Conservation (phyloP, 2,329 filamentous ascomycete species). For the Coniochaeta sp. region DNA sequence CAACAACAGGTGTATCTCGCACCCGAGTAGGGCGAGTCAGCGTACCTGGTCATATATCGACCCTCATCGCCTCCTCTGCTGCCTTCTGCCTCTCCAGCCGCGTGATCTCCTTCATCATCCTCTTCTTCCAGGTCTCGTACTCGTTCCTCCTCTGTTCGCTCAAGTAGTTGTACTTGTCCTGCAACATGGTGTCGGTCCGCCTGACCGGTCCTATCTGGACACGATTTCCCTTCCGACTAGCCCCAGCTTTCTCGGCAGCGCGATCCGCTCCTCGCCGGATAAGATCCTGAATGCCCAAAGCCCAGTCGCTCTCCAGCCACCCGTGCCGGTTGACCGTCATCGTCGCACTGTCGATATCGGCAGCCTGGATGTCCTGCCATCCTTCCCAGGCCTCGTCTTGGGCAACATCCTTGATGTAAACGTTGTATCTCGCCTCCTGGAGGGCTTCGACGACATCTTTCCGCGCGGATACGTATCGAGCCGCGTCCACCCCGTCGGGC, state of each 20-base stretch:
- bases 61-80: not conserved
- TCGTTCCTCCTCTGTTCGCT: slow-evolving; percentile 54
- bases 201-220: slow-evolving; percentile 29
- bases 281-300: slow-evolving; percentile 48
- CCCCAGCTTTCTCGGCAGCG: slow-evolving; percentile 20
- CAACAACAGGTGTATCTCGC: not conserved
- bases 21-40: not conserved
- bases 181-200: slow-evolving; percentile 63
- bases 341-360: slow-evolving; percentile 54
- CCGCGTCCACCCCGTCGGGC: slow-evolving; percentile 27
- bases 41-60: not conserved
- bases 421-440: slow-evolving; percentile 30
- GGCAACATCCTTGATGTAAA: slow-evolving; percentile 23
- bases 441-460: slow-evolving; percentile 40
- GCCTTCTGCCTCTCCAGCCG: slow-evolving; percentile 8
- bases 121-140: slow-evolving; percentile 58
- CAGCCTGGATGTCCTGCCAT: slow-evolving; percentile 39
- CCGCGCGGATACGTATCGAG: slow-evolving; percentile 37
- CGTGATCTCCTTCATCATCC: slow-evolving; percentile 47
- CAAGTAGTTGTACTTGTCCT: slow-evolving; percentile 65
- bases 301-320: slow-evolving; percentile 61
- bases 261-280: slow-evolving; percentile 14
- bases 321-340: slow-evolving; percentile 45
- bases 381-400: slow-evolving; percentile 47
- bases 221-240: slow-evolving; percentile 23